A percentile compares a stretch with the other conserved stretches of the same genome.
Conservation (phyloP, 2,329 filamentous ascomycete genomes). For the Albifimbria verrucaria region DNA sequence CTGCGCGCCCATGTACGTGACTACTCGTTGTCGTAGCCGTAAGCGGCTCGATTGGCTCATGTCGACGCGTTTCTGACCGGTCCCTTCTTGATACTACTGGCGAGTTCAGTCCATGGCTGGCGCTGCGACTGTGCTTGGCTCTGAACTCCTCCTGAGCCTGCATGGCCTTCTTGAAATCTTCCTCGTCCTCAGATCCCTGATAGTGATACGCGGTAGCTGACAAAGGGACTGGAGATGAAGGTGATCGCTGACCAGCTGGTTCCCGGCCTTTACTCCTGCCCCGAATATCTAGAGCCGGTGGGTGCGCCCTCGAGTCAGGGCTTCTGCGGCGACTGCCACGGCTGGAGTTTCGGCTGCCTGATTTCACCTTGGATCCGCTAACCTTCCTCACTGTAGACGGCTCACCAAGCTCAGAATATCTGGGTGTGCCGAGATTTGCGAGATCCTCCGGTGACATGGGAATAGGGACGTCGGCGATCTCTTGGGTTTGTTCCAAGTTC, state of each 20-base stretch:
- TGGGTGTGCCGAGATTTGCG: constrained; percentile 56
- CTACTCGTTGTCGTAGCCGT: constrained; percentile 20
- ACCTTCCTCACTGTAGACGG: constrained; percentile 44
- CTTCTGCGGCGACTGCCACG: constrained; percentile 45
- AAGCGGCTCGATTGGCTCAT: constrained; percentile 24
- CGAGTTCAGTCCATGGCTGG: constrained; percentile 37
- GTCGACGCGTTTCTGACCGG: constrained; percentile 35
- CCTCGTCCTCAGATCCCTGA: constrained; percentile 60
- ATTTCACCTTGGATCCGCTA: constrained; percentile 26
- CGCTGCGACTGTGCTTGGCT: constrained; percentile 51
- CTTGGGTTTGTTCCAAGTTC: constrained; percentile 71
- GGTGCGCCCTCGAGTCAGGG: constrained; percentile 39
- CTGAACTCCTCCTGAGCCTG: constrained; percentile 55
- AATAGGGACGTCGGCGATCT: constrained; percentile 88
- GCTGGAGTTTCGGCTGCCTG: constrained; percentile 46
- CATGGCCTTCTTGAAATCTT: constrained; percentile 52
- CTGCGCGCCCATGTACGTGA: constrained; percentile 26
- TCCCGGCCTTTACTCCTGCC: constrained; percentile 62
- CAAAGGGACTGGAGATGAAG: constrained; percentile 78
- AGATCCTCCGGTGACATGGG: constrained; percentile 92
- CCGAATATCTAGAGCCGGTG: constrained; percentile 46
- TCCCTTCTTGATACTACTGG: constrained; percentile 32
- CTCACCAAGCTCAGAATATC: constrained; percentile 30
- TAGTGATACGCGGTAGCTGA: constrained; percentile 44
- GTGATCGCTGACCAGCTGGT: constrained; percentile 62